These are phyloP conservation scores for Rhodotorula toruloides DNA, from an alignment of 768 basidiomycete species.

Conservation along the genomic window DNA sequence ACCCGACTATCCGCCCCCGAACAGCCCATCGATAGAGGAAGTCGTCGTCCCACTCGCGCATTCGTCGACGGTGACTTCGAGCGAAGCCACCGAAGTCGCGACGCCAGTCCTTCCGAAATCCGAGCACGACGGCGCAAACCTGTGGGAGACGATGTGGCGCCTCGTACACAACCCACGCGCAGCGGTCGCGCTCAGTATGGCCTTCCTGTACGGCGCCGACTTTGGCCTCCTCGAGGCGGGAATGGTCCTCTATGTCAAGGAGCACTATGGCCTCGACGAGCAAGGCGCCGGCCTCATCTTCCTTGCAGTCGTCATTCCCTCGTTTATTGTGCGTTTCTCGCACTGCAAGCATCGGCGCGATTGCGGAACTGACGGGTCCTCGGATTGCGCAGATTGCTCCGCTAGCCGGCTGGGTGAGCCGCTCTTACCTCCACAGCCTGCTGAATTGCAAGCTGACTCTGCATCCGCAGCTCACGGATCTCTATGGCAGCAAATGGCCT, in stretches of 20 bases:
- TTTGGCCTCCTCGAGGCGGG: conserved; percentile 27
- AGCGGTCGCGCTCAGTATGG: not conserved
- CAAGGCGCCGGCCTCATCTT: conserved; percentile 30
- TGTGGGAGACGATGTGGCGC: not conserved
- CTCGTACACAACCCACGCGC: conserved; percentile 6
- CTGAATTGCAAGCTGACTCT: not conserved
- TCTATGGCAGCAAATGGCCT: conserved; percentile 27
- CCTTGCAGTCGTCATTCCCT: conserved; percentile 19
- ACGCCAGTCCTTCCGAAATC: too few species aligned
- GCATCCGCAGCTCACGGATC: conserved; percentile 1
- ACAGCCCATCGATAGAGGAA: too few species aligned
- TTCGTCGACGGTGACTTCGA: too few species aligned
- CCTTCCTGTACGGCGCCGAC: conserved; percentile 9
- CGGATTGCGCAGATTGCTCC: not conserved
- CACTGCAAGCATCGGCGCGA: too few species aligned
- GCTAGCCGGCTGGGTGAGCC: conserved; percentile 7
- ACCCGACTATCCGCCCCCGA: conserved; percentile 12
- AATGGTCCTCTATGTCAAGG: conserved; percentile 27
- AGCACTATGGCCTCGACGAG: conserved; percentile 3
- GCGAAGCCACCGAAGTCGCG: too few species aligned
- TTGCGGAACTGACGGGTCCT: not conserved
- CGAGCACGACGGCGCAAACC: too few species aligned
- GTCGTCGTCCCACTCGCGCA: too few species aligned
- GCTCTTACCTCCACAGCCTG: too few species aligned
- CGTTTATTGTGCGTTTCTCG: conserved; percentile 16